Evolutionary conservation across 2,329 filamentous ascomycete species (phyloP).

Genomic region (Nemania diffusa): DNA sequence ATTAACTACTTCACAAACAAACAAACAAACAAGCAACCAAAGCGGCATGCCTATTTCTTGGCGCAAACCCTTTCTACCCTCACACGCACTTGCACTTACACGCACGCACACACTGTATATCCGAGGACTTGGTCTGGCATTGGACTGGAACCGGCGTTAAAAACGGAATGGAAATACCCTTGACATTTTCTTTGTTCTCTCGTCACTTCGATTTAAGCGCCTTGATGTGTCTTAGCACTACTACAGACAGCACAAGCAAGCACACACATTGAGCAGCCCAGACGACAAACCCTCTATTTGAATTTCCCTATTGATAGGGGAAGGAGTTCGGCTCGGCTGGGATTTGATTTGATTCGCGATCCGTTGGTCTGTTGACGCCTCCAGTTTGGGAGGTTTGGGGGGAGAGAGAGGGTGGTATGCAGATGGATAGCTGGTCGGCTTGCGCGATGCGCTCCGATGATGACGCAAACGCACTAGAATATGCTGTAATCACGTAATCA

Average conservation of each 20-base stretch:
- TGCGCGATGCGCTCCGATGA: conserved; percentile 23
- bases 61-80: not conserved
- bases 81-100: conserved; percentile 2
- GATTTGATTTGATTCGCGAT: not conserved
- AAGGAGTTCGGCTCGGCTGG: not conserved
- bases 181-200: not conserved
- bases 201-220: not conserved
- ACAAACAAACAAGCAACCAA: not conserved
- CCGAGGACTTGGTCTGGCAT: conserved; percentile 4
- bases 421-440: not conserved
- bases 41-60: not conserved
- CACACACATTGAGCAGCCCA: not conserved
- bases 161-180: conserved; percentile 28
- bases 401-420: not conserved
- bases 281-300: not conserved
- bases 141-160: conserved; percentile 15
- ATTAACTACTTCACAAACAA: not conserved
- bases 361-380: not conserved
- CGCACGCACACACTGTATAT: conserved; percentile 7
- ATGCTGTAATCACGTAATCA: conserved; percentile 17
- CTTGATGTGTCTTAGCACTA: not conserved
- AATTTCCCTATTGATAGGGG: not conserved
- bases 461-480: conserved; percentile 27
- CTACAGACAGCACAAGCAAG: not conserved
- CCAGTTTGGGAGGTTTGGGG: not conserved